Evolutionary conservation across 192 early-diverging fungal species (phyloP), one percentile per base, ranked within the genome.

Genomic region (Backusella tarrabulga): DNA sequence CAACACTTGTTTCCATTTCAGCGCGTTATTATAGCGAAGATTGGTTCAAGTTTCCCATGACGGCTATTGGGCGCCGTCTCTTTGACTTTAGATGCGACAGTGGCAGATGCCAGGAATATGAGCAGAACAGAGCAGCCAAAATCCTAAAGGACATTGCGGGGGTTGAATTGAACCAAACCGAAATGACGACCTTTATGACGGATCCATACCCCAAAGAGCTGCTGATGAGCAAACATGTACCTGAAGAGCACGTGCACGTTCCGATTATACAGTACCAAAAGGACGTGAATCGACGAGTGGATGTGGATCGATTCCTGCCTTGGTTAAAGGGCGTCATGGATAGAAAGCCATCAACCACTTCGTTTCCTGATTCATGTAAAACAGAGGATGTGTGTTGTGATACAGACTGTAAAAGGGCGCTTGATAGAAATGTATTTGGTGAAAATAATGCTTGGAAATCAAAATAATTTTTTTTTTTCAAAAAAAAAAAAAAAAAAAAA

Each of bases 21-120:
- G 40, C 73, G n/a, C 34, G 78, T 19, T 75, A 74, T 23, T 83
- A 83, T 17, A 75, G 46, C 11, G 81, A 83, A 34, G 41, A 70
- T 17, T 83, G 81, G 81, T 83, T 83, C 42, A 50, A 77, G 6
- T 83, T 34, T 26, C 41, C 74, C 6, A 74, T 79, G 75, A 77
- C 78, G 19, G 74, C 70, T 2, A 71, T 77, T n/a, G 81, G 81
- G 6, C 44, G 74, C 4, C 70, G 81, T 7, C 44, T 83, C 21
- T 83, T 74, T n/a, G 76, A 68, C 21, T 83, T 79, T 70, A 23
- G 41, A 60, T 81, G 80, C 26, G 52, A 52, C 9, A 29, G 52
- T n/a, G 46, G 71, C 14, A 50, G 35, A 26, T 81, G 80, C 52
- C 72, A 77, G 40, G 80, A 78, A 11, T 77, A 40, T 6, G 80